Evolutionary conservation across 495 filamentous ascomycete species (phyloP).

Genomic region (Filosporella fistucella): DNA sequence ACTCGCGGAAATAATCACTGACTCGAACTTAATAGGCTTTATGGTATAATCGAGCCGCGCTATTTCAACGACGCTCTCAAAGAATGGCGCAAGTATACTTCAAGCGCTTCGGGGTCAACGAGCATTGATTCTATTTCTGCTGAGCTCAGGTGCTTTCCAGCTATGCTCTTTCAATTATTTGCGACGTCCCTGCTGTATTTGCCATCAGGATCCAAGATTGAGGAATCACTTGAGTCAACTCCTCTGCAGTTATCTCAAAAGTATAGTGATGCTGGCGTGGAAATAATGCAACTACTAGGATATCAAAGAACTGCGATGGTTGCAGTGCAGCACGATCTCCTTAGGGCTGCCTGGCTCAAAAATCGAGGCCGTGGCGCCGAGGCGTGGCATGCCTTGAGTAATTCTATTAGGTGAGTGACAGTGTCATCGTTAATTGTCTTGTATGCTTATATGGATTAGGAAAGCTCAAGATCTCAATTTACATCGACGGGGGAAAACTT

Average conservation of each 20-base stretch:
- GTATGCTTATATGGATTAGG: not conserved
- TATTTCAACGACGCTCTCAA: not conserved
- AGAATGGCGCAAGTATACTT: not conserved
- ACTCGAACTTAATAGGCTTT: not conserved
- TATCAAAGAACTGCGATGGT: slow-evolving; percentile 8
- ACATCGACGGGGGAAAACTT: not conserved
- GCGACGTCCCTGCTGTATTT: slow-evolving; percentile 17
- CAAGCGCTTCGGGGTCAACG: not conserved
- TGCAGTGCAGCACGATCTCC: slow-evolving; percentile 3
- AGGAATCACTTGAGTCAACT: slow-evolving; percentile 4
- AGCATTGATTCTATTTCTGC: slow-evolving; percentile 2
- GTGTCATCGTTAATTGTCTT: not conserved
- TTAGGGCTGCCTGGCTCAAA: slow-evolving; percentile 13
- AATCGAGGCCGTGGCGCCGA: slow-evolving; percentile 12
- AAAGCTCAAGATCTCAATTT: slow-evolving; percentile 2
- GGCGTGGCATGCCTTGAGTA: slow-evolving; percentile 15
- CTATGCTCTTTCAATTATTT: slow-evolving; percentile 19
- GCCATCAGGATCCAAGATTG: not conserved
- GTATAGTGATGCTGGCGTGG: slow-evolving; percentile 10
- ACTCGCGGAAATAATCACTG: not conserved
- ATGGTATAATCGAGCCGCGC: slow-evolving; percentile 1
- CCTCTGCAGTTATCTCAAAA: slow-evolving; percentile 10
- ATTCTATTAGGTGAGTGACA: slow-evolving; percentile 13
- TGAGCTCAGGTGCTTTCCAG: slow-evolving; percentile 18
- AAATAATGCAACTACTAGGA: slow-evolving; percentile 15